Percentiles rank a stretch among this genome's conserved stretches.
phyloP scores from a whole-genome alignment of 345 rosid genomes.

The Lagerstroemia speciosa region DNA sequence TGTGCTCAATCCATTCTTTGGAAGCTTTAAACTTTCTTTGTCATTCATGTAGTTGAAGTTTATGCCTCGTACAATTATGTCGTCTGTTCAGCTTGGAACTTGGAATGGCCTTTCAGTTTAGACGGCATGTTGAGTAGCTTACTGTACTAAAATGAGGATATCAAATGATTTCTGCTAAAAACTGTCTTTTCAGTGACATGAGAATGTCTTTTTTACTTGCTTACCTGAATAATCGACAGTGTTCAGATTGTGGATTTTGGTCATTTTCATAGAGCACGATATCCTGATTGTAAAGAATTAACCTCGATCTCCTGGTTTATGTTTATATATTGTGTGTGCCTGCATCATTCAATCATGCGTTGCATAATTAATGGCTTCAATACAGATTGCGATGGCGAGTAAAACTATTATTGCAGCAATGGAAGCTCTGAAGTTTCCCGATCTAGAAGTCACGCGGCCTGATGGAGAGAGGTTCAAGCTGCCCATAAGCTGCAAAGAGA shows the following conservation, averaged over 20 bases:
- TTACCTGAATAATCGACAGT: neutral
- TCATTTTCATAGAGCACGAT: neutral
- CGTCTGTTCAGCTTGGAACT: neutral
- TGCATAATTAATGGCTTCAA: neutral
- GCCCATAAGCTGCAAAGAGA: conserved; percentile 35
- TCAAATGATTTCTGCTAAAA: neutral
- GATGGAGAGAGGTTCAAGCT: conserved; percentile 50
- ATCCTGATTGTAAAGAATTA: neutral
- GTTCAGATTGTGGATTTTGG: neutral
- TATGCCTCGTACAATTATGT: neutral
- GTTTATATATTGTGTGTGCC: neutral
- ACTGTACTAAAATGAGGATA: neutral
- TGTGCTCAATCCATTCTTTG: neutral
- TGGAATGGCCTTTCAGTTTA: neutral
- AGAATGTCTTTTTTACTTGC: neutral
- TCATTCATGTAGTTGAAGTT: neutral
- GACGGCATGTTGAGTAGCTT: neutral
- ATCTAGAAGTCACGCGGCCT: conserved; percentile 35
- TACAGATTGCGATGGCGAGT: conserved; percentile 70
- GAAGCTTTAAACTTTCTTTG: neutral
- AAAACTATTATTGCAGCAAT: conserved; percentile 54
- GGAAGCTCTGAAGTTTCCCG: conserved; percentile 65
- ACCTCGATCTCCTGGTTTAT: neutral
- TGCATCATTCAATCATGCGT: neutral
- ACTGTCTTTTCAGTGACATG: neutral